Base-by-base conservation (phyloP, 345 rosid species). In the Moringa oleifera region DNA sequence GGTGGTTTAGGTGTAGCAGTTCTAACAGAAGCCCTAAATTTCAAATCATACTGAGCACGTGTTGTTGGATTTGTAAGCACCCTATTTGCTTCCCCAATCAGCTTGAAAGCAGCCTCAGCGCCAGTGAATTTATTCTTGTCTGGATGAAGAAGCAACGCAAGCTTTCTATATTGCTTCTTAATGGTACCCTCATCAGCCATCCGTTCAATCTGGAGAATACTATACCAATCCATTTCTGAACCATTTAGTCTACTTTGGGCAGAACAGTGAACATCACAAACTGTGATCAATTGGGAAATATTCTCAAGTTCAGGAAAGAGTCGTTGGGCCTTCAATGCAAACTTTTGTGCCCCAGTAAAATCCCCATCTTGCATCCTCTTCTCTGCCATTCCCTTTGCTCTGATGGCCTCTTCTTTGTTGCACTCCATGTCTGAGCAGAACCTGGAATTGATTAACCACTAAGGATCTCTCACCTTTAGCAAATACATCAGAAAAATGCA, bases 61-160 rank as follows among this genome's bases (percentile, higher is more conserved):
- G 71, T 75, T 1, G 36, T 57, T 57, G 68, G 74, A 71, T 93
- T 90, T 19, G 83, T 22, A 23, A 90, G 90, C 65, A 84, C 64
- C 65, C 79, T 77, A 47, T 78, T 68, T 23, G 97, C 97, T 80
- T 93, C 96, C 62, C 83, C 84, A 75, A 93, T 78, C 70, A 93
- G 61, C 79, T 90, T 88, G 65, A 93, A 93, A 73, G 99, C 99
- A 63, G 96, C 76, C 73, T 93, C 99, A 0, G 96, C 90, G 41
- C 99, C 99, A 23, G 85, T 18, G 61, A 85, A 85, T 68, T 86
- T 83, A 68, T 93, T 93, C 73, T 88, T 93, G 59, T 93, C 97
- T 0, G 98, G 98, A 82, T 93, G 99, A 63, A 93, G 91, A 45
- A 77, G 74, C 68, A 93, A 77, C 0, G 92, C 92, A 23, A 88